A percentile compares a stretch with the other conserved stretches of the same genome.
Evolutionary conservation across 371 early-diverging fungal species (phyloP).

Genomic region (Zychaea mexicana): DNA sequence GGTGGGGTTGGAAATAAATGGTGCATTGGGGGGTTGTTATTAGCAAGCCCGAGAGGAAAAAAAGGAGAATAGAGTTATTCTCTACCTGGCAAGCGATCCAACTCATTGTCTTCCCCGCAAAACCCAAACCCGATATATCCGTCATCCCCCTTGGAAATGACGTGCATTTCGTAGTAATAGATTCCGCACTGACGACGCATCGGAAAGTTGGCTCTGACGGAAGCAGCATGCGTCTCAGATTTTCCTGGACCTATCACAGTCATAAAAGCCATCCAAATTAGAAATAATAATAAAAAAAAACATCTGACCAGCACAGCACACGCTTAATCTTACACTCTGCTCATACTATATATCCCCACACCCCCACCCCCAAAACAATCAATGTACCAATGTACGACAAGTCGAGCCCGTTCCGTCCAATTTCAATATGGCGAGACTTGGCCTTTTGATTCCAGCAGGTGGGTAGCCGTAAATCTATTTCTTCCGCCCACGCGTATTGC

Average conservation of each 20-base stretch:
- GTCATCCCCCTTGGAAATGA: conserved; percentile 87
- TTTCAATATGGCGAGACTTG: conserved; percentile 58
- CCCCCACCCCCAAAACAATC: too few relatives aligned
- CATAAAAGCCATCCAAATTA: background rate
- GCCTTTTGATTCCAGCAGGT: conserved; percentile 66
- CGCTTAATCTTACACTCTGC: too few relatives aligned
- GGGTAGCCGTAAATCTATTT: conserved; percentile 51
- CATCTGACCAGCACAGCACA: too few relatives aligned
- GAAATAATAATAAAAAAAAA: conserved; percentile 1
- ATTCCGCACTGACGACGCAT: conserved; percentile 89
- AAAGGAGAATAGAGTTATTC: too few relatives aligned
- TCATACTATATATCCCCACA: too few relatives aligned
- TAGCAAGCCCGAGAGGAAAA: too few relatives aligned
- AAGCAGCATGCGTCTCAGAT: conserved; percentile 81
- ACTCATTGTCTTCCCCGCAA: conserved; percentile 55
- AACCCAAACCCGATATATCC: conserved; percentile 95
- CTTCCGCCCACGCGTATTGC: conserved; percentile 12
- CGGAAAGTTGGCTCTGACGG: conserved; percentile 79
- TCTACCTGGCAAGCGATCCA: conserved; percentile 81
- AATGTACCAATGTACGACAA: conserved; percentile 59
- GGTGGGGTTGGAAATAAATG: too few relatives aligned
- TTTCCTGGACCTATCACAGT: conserved; percentile 73
- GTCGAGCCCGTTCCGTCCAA: conserved; percentile 55
- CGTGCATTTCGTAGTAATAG: conserved; percentile 88
- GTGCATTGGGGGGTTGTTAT: too few relatives aligned